Base-by-base conservation (phyloP, 2,329 filamentous ascomycete species). In the Lachnellula arida region DNA sequence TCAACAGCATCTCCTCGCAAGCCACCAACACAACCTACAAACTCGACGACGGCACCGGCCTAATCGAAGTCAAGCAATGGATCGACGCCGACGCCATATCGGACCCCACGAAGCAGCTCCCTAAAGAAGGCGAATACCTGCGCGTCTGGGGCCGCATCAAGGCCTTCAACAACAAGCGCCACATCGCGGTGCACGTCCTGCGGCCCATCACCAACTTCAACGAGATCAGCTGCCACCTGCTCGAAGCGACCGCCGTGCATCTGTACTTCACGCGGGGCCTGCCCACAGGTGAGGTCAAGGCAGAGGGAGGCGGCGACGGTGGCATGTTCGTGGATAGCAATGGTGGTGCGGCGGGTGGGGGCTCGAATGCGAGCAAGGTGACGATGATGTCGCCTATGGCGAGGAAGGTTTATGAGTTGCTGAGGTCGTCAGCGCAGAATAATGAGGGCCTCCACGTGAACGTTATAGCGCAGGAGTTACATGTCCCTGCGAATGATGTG, bases 41-140 rank as follows among this genome's bases (percentile, higher is more conserved):
- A 68, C 78, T 99, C 66, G 94, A 99, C 74, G 94, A 99, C 73
- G 94, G 94, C 71, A 99, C 95, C 1, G 92, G 91, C 58, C 80
- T 86, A 59, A 87, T 97, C 66, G 95, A 99, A 73, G 92, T 91
- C 63, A 95, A 94, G 77, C 86, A 88, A 72, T 96, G 89, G 88
- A 79, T 89, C 55, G 77, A 80, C 37, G 71, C 73, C 5, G 71
- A 73, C 67, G 71, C 71, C 9, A 69, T 69, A 17, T 69, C 74
- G 39, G 73, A 74, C n/a, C 72, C 72, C 15, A 68, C 72, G 28
- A 75, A 77, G 42, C 78, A 78, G 61, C 71, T 76, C 19, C 80
- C 81, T 60, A 82, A 89, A 64, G 80, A 84, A 61, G 88, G 93
- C 68, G 82, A 85, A 52, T 93, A 96, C 74, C 90, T 93, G 51